Base-by-base conservation (phyloP, 805 yeast genomes). In the Kuraishia piskuri region DNA sequence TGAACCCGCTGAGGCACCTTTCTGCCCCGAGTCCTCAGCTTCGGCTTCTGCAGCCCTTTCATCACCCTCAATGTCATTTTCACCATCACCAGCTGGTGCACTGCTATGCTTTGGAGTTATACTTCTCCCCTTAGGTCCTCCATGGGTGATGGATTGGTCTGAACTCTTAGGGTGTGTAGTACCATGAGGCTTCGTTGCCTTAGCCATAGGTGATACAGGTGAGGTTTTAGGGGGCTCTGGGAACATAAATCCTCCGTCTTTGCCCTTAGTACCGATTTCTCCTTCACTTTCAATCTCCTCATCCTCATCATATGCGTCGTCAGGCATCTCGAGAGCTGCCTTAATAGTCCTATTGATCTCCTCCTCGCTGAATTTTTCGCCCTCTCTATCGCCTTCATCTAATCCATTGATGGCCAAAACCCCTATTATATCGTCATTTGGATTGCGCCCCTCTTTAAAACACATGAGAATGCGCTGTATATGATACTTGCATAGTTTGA, bases 401-500 rank as follows among this genome's bases (percentile, higher is more conserved):
- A 22, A 6, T 20, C 26, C 24, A 7, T 48, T 37, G 19, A 36
- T 2, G 17, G 54, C 50, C 21, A 57, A 24, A 19, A 56, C 24
- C 2, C 60, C 61, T 2, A 49, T 46, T 1, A 59, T 31, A 47
- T 60, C 64, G 20, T 59, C 60, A 31, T 63, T 63, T 23, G 64
- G 65, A 52, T 63, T 60, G 22, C 57, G 50, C 1, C 63, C 65
- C 23, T 56, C 26, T 46, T 59, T 60, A 20, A 61, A 54, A 37
- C 60, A 57, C 9, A 46, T 24, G 2, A 58, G 10, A 12, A 63
- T 62, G 24, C 63, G 51, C 2, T 45, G 23, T 1, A 55, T 53
- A 20, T 62, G 65, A 48, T 59, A 60, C 22, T 63, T 57, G 50
- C 64, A 61, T 61, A 60, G 62, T 17, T 52, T 49, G 2, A 61